Evolutionary conservation across 208 protist genomes (phyloP).

Genomic region (Crithidia brevicula): DNA sequence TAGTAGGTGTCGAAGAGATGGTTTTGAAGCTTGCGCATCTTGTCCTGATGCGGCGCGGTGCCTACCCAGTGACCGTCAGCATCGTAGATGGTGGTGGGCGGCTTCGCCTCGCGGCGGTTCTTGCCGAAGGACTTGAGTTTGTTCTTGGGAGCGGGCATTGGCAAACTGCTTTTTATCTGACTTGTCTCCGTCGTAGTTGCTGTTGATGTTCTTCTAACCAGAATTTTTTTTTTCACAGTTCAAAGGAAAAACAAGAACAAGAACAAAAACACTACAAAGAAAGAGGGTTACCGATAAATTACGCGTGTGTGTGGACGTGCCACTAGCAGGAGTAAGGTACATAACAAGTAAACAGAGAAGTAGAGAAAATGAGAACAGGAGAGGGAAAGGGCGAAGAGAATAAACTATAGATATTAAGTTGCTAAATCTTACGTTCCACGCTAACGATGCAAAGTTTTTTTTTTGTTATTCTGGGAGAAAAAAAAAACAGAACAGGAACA

Average conservation of each 20-base stretch:
- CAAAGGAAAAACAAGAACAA: background rate
- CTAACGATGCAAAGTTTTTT: too few species aligned
- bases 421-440: too few species aligned
- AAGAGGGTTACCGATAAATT: too few species aligned
- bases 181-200: too few species aligned
- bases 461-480: constrained; percentile 6
- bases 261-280: background rate
- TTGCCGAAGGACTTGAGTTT: constrained; percentile 81
- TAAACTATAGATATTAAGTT: too few species aligned
- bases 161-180: background rate
- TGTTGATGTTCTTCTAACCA: too few species aligned
- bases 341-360: constrained; percentile 6
- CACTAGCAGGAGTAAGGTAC: too few species aligned
- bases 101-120: constrained; percentile 51
- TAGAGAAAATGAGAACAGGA: constrained; percentile 13
- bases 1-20: constrained; percentile 75
- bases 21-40: constrained; percentile 57
- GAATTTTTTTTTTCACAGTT: too few species aligned
- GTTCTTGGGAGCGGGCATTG: constrained; percentile 42
- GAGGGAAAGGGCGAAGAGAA: background rate
- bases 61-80: constrained; percentile 78
- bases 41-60: constrained; percentile 49
- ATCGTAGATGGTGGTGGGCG: constrained; percentile 51
- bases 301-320: too few species aligned
- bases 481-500: constrained; percentile 15